Percentiles rank a stretch among this genome's conserved stretches.
These are phyloP conservation scores for Phytophthora tentaculata DNA, from an alignment of 352 stramenopile genomes.

Conservation along the genomic window DNA sequence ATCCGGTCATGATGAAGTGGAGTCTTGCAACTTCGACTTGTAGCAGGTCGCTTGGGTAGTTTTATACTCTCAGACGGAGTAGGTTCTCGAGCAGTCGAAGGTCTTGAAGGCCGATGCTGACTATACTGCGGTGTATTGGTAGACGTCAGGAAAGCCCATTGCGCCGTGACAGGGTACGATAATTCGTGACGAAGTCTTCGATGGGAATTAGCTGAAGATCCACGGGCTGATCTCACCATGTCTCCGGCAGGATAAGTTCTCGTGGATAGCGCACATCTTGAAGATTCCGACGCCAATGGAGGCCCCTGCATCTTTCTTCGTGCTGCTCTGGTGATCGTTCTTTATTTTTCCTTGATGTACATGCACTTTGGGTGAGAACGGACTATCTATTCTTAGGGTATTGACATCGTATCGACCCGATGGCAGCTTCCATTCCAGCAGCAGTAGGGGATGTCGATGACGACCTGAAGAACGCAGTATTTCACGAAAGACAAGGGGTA, in stretches of 20 bases:
- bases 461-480: conserved; percentile 61
- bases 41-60: conserved; percentile 31
- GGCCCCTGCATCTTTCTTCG: conserved; percentile 13
- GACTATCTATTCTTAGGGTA: conserved; percentile 31
- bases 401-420: conserved; percentile 20
- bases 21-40: conserved; percentile 23
- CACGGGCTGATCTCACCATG: conserved; percentile 8
- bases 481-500: conserved; percentile 57
- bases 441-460: conserved; percentile 14
- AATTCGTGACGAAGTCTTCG: conserved; percentile 27
- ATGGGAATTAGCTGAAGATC: conserved; percentile 17
- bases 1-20: conserved; percentile 19
- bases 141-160: conserved; percentile 36
- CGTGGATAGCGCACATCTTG: conserved; percentile 12
- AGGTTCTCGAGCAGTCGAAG: conserved; percentile 24
- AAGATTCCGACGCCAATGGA: conserved; percentile 27
- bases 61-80: conserved; percentile 7
- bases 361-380: neutral
- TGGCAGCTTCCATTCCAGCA: conserved; percentile 22
- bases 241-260: conserved; percentile 1
- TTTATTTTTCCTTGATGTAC: conserved; percentile 4
- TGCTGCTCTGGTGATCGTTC: neutral
- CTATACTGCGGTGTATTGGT: conserved; percentile 6
- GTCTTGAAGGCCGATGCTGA: conserved; percentile 21
- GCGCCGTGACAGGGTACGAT: conserved; percentile 20